These are phyloP conservation scores for Firmiana major DNA, from an alignment of 345 rosid genomes.

Conservation along the genomic window DNA sequence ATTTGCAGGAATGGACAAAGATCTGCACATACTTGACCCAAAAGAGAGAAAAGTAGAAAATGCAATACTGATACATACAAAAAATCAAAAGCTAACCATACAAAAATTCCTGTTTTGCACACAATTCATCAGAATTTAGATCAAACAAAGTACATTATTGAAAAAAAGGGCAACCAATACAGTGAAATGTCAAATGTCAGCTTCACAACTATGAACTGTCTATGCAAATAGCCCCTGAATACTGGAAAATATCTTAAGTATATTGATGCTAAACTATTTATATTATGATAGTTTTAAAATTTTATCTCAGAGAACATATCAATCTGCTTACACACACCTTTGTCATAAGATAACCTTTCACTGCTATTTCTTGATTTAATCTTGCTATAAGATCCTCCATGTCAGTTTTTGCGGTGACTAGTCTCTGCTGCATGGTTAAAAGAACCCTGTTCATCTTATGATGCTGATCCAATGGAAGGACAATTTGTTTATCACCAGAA, in stretches of 20 bases:
- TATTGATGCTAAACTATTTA: background rate
- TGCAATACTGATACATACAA: background rate
- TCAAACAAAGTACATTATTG: background rate
- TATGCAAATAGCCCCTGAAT: background rate
- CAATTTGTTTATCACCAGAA: slow-evolving; percentile 53
- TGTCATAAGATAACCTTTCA: slow-evolving; percentile 78
- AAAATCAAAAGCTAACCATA: background rate
- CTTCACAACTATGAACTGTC: background rate
- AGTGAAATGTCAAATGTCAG: background rate
- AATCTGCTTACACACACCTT: slow-evolving; percentile 51
- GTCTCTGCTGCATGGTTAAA: slow-evolving; percentile 64
- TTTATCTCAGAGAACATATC: slow-evolving; percentile 3
- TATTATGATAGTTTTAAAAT: background rate
- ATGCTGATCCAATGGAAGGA: slow-evolving; percentile 81
- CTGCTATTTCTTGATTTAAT: slow-evolving; percentile 84
- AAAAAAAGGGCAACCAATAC: background rate
- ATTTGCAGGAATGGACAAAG: background rate
- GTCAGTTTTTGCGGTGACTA: slow-evolving; percentile 84
- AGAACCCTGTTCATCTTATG: slow-evolving; percentile 78
- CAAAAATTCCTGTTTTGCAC: background rate
- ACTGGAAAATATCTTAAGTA: background rate
- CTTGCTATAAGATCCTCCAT: slow-evolving; percentile 96
- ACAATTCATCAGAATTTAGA: background rate
- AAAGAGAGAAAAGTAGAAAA: background rate
- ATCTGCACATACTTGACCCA: background rate